phyloP scores from a whole-genome alignment of 2,329 filamentous ascomycete genomes.

The Teratosphaeria nubilosa region DNA sequence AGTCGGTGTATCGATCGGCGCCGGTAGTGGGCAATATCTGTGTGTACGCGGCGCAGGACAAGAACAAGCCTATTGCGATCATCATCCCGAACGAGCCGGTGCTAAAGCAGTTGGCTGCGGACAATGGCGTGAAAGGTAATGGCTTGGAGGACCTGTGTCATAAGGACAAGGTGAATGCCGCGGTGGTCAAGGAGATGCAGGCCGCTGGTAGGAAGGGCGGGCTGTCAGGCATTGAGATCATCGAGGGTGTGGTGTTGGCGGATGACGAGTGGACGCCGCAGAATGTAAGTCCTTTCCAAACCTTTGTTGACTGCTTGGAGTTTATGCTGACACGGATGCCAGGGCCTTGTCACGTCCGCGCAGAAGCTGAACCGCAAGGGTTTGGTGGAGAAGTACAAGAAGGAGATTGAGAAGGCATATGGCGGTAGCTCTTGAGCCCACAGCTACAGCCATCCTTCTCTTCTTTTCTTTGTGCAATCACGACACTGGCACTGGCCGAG shows the following conservation, averaged over 20 bases:
- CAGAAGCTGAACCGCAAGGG: slow-evolving; percentile 44
- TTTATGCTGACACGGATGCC: background rate
- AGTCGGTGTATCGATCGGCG: slow-evolving; percentile 76
- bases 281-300: slow-evolving; percentile 51
- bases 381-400: slow-evolving; percentile 42
- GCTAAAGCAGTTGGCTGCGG: slow-evolving; percentile 45
- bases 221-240: slow-evolving; percentile 60
- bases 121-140: slow-evolving; percentile 50
- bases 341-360: slow-evolving; percentile 42
- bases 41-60: slow-evolving; percentile 66
- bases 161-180: slow-evolving; percentile 52
- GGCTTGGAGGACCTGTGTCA: slow-evolving; percentile 60
- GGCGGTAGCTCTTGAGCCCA: slow-evolving; percentile 3
- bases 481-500: background rate
- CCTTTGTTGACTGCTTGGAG: background rate
- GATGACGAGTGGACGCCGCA: slow-evolving; percentile 83
- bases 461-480: background rate
- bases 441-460: no score
- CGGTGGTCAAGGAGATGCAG: slow-evolving; percentile 63
- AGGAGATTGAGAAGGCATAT: slow-evolving; percentile 41
- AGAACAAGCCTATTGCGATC: slow-evolving; percentile 71
- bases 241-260: slow-evolving; percentile 65
- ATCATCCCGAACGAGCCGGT: slow-evolving; percentile 54
- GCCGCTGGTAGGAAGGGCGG: slow-evolving; percentile 54
- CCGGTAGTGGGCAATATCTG: slow-evolving; percentile 79